A percentile compares a stretch with the other conserved stretches of the same genome.
phyloP scores from a whole-genome alignment of 2,329 filamentous ascomycete genomes.

The Trichoderma pleuroti region DNA sequence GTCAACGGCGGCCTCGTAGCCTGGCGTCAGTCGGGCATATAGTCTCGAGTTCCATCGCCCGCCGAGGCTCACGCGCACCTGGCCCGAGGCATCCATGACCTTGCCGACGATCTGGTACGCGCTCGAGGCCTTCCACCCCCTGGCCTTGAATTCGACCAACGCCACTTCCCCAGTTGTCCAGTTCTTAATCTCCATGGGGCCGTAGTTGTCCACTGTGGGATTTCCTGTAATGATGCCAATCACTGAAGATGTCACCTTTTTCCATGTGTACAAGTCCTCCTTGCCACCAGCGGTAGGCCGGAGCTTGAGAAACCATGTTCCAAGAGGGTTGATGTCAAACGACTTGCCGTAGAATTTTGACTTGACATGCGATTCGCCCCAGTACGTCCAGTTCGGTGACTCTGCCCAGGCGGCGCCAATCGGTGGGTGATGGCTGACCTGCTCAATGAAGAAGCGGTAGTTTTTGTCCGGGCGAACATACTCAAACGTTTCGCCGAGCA shows the following conservation, averaged over 20 bases:
- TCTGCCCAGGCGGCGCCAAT: constrained; percentile 92
- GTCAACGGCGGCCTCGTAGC: constrained; percentile 73
- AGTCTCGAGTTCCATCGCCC: constrained; percentile 97
- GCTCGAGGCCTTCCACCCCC: constrained; percentile 91
- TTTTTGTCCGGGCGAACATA: constrained; percentile 94
- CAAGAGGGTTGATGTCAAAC: constrained; percentile 93
- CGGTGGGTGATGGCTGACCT: constrained; percentile 96
- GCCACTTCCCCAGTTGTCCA: constrained; percentile 93
- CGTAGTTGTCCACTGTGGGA: constrained; percentile 96
- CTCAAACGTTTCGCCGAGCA: constrained; percentile 94
- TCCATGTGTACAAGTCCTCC: constrained; percentile 94
- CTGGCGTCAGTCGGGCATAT: constrained; percentile 88
- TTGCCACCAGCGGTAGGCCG: constrained; percentile 71
- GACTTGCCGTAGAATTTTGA: constrained; percentile 98
- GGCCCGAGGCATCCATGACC: constrained; percentile 74
- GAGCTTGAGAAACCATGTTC: constrained; percentile 92
- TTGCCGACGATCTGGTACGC: constrained; percentile 87
- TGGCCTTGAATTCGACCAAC: constrained; percentile 85
- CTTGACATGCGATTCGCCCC: constrained; percentile 89
- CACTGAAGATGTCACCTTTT: constrained; percentile 97
- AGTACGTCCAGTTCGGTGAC: constrained; percentile 93
- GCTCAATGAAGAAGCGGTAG: constrained; percentile 97
- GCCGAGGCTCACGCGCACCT: constrained; percentile 82
- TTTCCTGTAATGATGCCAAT: constrained; percentile 97
- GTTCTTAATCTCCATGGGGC: constrained; percentile 95